These are phyloP conservation scores for Aspergillus fructus DNA, from an alignment of 2,329 filamentous ascomycete genomes.

Conservation along the genomic window DNA sequence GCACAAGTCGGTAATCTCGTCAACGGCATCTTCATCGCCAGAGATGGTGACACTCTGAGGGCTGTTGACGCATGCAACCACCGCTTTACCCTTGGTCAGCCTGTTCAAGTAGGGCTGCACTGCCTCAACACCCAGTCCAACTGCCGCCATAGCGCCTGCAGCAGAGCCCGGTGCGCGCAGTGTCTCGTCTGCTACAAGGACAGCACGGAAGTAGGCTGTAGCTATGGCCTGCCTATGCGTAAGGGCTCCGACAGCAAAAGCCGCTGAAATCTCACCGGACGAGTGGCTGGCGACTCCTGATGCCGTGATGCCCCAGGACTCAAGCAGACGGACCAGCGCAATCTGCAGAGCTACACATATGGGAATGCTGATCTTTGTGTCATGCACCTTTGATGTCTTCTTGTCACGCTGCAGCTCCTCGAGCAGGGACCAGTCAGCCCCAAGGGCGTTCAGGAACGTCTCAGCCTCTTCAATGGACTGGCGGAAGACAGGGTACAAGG, in stretches of 20 bases:
- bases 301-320: slow-evolving; percentile 17
- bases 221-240: not conserved
- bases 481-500: slow-evolving; percentile 13
- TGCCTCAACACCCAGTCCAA: not conserved
- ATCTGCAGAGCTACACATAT: slow-evolving; percentile 32
- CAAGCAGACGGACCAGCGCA: slow-evolving; percentile 27
- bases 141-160: not conserved
- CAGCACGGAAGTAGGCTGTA: not conserved
- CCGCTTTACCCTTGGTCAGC: not conserved
- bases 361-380: slow-evolving; percentile 24
- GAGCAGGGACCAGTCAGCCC: slow-evolving; percentile 6
- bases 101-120: not conserved
- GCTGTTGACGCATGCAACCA: not conserved
- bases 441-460: not conserved
- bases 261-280: slow-evolving; percentile 29
- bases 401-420: slow-evolving; percentile 1
- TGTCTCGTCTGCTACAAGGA: not conserved
- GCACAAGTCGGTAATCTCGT: slow-evolving; percentile 26
- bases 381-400: slow-evolving; percentile 8
- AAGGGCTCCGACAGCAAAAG: slow-evolving; percentile 1
- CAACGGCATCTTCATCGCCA: slow-evolving; percentile 40
- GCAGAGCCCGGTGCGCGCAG: not conserved
- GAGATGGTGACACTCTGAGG: slow-evolving; percentile 44
- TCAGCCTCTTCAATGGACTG: slow-evolving; percentile 8
- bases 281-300: slow-evolving; percentile 28